Percentiles rank a stretch among this genome's conserved stretches.
phyloP scores from a whole-genome alignment of 2,329 filamentous ascomycete genomes.

The Didymella exigua region DNA sequence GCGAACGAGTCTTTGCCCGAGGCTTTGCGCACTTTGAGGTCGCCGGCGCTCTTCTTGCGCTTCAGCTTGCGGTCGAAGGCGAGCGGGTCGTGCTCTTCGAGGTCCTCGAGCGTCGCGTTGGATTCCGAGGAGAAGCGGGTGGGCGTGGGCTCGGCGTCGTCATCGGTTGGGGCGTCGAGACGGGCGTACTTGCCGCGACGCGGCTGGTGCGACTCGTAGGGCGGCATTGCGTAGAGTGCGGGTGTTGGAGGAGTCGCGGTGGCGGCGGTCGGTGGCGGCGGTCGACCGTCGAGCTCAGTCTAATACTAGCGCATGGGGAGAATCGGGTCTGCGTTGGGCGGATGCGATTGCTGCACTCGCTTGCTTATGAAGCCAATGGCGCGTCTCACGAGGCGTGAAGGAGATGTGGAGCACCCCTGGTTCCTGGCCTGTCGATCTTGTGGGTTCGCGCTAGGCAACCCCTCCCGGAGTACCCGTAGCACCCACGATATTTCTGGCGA shows the following conservation, averaged over 20 bases:
- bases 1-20: slow-evolving; percentile 35
- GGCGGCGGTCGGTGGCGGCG: background rate
- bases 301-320: slow-evolving; percentile 16
- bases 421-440: slow-evolving; percentile 9
- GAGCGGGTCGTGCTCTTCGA: slow-evolving; percentile 56
- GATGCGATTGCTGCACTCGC: slow-evolving; percentile 1
- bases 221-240: slow-evolving; percentile 27
- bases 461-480: background rate
- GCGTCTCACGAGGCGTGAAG: background rate
- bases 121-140: slow-evolving; percentile 47
- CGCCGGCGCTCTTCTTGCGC: slow-evolving; percentile 49
- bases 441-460: background rate
- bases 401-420: slow-evolving; percentile 8
- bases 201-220: slow-evolving; percentile 40
- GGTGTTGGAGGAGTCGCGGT: background rate
- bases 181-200: slow-evolving; percentile 48
- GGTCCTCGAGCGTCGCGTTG: slow-evolving; percentile 45
- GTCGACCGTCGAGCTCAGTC: slow-evolving; percentile 12
- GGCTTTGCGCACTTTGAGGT: slow-evolving; percentile 42
- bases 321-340: slow-evolving; percentile 7
- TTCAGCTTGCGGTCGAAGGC: slow-evolving; percentile 50
- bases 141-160: slow-evolving; percentile 37
- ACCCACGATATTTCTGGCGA: too few species aligned
- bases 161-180: slow-evolving; percentile 44
- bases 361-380: background rate